These are phyloP conservation scores for Beauveria sp. DNA, from an alignment of 2,329 filamentous ascomycete genomes.

Conservation along the genomic window DNA sequence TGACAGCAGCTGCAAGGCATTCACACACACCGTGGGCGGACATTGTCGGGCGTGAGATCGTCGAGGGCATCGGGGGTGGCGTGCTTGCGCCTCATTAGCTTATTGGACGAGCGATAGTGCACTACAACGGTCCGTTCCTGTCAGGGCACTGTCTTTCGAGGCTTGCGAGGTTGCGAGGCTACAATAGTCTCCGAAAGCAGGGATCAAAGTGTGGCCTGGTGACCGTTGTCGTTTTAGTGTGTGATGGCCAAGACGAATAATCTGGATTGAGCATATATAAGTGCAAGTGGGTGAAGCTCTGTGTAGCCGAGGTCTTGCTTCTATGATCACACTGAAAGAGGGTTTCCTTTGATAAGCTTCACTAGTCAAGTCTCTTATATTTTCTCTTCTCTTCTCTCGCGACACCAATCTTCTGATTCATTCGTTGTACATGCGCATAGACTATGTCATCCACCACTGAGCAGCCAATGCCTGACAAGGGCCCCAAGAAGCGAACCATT, in stretches of 20 bases:
- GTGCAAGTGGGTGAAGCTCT: background rate
- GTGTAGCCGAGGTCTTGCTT: background rate
- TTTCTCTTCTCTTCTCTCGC: background rate
- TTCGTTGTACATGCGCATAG: background rate
- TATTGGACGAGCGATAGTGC: background rate
- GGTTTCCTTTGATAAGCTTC: background rate
- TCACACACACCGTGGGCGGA: background rate
- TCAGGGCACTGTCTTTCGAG: background rate
- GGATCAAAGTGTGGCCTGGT: background rate
- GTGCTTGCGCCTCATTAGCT: background rate
- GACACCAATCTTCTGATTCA: background rate
- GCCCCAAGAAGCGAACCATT: conserved; percentile 37
- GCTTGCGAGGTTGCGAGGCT: background rate
- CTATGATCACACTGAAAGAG: background rate
- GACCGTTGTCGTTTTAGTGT: background rate
- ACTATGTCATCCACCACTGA: background rate
- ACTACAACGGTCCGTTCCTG: background rate
- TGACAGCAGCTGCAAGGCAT: background rate
- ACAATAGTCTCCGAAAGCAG: background rate
- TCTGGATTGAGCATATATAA: background rate
- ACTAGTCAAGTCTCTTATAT: background rate
- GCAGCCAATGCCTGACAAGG: background rate
- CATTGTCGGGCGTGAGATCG: background rate
- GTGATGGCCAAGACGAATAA: background rate
- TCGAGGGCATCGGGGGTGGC: background rate